Conservation (phyloP, 2,329 filamentous ascomycete species). For the Penicillium sp. region DNA sequence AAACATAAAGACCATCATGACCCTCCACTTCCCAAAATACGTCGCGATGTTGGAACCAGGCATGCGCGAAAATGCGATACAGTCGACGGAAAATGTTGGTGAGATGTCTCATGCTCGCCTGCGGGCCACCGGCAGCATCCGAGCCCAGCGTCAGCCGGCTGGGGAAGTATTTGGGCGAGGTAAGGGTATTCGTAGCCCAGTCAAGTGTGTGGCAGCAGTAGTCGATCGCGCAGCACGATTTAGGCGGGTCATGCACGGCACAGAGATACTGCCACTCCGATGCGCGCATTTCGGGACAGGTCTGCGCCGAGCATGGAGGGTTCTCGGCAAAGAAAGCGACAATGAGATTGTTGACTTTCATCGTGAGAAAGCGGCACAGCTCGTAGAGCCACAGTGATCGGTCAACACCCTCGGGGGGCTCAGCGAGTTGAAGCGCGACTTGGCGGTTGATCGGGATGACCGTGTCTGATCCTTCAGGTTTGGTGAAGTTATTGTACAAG, state of each 20-base stretch:
- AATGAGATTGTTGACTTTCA: constrained; percentile 88
- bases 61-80: constrained; percentile 95
- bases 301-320: constrained; percentile 79
- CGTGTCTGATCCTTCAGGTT: constrained; percentile 52
- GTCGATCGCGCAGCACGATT: constrained; percentile 95
- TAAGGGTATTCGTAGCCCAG: constrained; percentile 92
- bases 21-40: constrained; percentile 94
- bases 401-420: constrained; percentile 75
- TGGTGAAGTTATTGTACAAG: constrained; percentile 76
- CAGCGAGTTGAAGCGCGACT: constrained; percentile 69
- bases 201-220: constrained; percentile 98
- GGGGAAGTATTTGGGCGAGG: constrained; percentile 91
- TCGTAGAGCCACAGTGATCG: constrained; percentile 94
- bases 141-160: constrained; percentile 64
- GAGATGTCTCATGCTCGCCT: constrained; percentile 58
- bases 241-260: constrained; percentile 92
- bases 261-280: constrained; percentile 99
- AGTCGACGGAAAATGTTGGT: constrained; percentile 92
- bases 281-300: constrained; percentile 96
- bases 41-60: constrained; percentile 94
- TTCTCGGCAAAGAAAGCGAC: constrained; percentile 87
- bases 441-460: constrained; percentile 68
- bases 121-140: constrained; percentile 39
- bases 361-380: constrained; percentile 89
- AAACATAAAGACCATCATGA: constrained; percentile 84